phyloP scores from a whole-genome alignment of 768 basidiomycete genomes.

The Lactarius sp. region DNA sequence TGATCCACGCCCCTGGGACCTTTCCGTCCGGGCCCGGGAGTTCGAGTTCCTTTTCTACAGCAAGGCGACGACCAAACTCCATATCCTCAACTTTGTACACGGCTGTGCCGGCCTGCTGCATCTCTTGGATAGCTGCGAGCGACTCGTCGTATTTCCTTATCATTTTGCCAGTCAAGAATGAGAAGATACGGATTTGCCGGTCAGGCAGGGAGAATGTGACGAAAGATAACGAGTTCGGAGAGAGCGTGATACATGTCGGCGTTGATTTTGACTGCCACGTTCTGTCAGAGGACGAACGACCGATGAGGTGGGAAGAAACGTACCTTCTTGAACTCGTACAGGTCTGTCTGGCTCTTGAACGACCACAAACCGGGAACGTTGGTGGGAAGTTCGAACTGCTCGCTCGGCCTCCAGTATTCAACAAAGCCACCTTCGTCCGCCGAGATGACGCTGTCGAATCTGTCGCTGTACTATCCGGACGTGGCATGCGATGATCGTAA shows the following conservation, averaged over 20 bases:
- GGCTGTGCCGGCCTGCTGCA: slow-evolving; percentile 97
- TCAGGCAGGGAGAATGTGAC: slow-evolving; percentile 92
- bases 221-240: slow-evolving; percentile 84
- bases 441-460: slow-evolving; percentile 87
- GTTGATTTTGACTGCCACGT: slow-evolving; percentile 73
- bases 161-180: slow-evolving; percentile 84
- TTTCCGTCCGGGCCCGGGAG: slow-evolving; percentile 68
- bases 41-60: slow-evolving; percentile 88
- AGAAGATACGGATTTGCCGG: slow-evolving; percentile 91
- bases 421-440: slow-evolving; percentile 93
- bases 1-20: slow-evolving; percentile 74
- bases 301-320: slow-evolving; percentile 12
- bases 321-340: slow-evolving; percentile 99
- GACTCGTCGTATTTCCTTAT: slow-evolving; percentile 95
- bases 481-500: neutral
- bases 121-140: slow-evolving; percentile 87
- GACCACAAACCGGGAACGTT: slow-evolving; percentile 79
- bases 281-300: neutral
- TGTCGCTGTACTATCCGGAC: slow-evolving; percentile 71
- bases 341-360: slow-evolving; percentile 85
- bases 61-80: slow-evolving; percentile 98
- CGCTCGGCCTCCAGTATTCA: slow-evolving; percentile 91
- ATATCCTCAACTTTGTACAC: slow-evolving; percentile 93
- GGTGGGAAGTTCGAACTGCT: slow-evolving; percentile 83
- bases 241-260: slow-evolving; percentile 88